phyloP scores from a whole-genome alignment of 169 alveolate genomes.

The Neospora caninum region DNA sequence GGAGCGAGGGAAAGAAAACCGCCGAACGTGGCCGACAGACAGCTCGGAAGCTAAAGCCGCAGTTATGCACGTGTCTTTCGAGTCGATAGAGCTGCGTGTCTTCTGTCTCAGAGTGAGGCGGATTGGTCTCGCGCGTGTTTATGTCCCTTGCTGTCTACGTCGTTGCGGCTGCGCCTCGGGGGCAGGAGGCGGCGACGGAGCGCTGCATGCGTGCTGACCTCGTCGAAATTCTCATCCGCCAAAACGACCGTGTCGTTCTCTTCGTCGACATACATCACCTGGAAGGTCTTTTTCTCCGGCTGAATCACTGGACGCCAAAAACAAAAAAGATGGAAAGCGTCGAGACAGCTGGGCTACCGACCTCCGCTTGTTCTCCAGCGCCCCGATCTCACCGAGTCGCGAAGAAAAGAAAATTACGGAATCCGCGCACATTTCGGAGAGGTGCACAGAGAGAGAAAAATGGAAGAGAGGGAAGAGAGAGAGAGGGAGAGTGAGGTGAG shows the following conservation, averaged over 20 bases:
- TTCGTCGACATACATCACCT: conserved; percentile 48
- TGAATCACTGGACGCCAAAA: conserved; percentile 22
- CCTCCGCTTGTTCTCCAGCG: neutral
- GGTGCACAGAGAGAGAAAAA: neutral
- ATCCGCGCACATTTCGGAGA: neutral
- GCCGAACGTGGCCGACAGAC: too few species aligned
- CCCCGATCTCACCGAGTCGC: neutral
- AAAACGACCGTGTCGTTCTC: conserved; percentile 13
- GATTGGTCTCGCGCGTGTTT: too few species aligned
- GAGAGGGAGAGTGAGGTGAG: neutral
- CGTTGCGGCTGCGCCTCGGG: too few species aligned
- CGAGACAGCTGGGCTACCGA: neutral
- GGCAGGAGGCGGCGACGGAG: too few species aligned
- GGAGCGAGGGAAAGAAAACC: too few species aligned
- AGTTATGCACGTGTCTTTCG: too few species aligned
- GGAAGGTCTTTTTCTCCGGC: conserved; percentile 53
- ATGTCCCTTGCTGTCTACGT: too few species aligned
- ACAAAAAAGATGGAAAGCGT: neutral
- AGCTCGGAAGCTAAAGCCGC: too few species aligned
- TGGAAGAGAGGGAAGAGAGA: neutral
- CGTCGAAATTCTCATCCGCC: conserved; percentile 47
- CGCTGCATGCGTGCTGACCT: conserved; percentile 17
- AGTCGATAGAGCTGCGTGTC: too few species aligned
- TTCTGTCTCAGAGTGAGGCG: too few species aligned
- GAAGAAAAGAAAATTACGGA: conserved; percentile 3